Percentiles rank a stretch among this genome's conserved stretches.
phyloP scores from a whole-genome alignment of 345 rosid species.

The Physaria fendleri region DNA sequence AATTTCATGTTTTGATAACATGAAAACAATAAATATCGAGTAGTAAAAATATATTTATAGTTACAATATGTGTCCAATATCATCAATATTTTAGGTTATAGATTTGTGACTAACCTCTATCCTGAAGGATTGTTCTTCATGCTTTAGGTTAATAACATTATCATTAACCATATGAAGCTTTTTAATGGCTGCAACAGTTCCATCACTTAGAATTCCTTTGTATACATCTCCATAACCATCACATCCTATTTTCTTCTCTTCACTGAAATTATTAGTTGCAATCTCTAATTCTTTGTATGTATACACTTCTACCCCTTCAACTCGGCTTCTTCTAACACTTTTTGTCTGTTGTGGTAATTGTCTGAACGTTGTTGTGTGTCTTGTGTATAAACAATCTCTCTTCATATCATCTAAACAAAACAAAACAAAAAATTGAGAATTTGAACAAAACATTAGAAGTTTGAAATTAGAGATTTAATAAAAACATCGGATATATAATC shows the following conservation, averaged over 20 bases:
- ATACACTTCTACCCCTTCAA: constrained; percentile 64
- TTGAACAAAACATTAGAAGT: not conserved
- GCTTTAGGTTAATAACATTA: constrained; percentile 44
- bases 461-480: no score
- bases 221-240: constrained; percentile 64
- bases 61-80: no score
- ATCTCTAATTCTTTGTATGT: constrained; percentile 74
- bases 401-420: constrained; percentile 20
- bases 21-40: constrained; percentile 20
- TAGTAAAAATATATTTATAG: no score
- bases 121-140: constrained; percentile 79
- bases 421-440: not conserved
- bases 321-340: constrained; percentile 17
- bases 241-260: constrained; percentile 52
- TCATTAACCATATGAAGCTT: constrained; percentile 36
- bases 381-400: constrained; percentile 16
- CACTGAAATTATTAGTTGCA: constrained; percentile 58
- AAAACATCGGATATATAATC: no score
- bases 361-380: constrained; percentile 15
- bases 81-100: no score
- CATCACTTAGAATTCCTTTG: constrained; percentile 62
- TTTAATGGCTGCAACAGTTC: constrained; percentile 76
- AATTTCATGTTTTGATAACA: not conserved
- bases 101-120: constrained; percentile 76
- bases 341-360: constrained; percentile 6